A percentile compares a stretch with the other conserved stretches of the same genome.
Conservation (phyloP, 805 yeast genomes). For the Hyphopichia homilentoma region DNA sequence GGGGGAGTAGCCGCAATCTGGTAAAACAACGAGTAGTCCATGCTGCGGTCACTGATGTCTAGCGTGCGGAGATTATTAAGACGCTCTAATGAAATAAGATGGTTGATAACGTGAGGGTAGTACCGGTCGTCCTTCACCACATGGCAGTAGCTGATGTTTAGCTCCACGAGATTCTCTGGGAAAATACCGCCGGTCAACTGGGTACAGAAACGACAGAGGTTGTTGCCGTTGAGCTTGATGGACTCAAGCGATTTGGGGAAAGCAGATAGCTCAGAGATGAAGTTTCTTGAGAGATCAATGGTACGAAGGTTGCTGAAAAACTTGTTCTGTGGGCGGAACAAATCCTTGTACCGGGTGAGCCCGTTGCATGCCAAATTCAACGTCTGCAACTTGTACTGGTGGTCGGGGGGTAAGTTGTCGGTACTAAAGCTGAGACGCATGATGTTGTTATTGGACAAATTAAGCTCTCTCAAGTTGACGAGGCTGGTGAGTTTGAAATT, state of each 20-base stretch:
- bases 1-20: too few relatives aligned
- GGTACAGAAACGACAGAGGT: slow-evolving; percentile 6
- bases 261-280: slow-evolving; percentile 10
- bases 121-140: not conserved
- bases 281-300: slow-evolving; percentile 23
- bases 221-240: slow-evolving; percentile 21
- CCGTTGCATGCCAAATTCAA: slow-evolving; percentile 25
- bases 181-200: slow-evolving; percentile 6
- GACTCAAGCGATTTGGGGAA: slow-evolving; percentile 11
- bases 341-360: slow-evolving; percentile 9
- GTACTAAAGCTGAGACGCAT: slow-evolving; percentile 4
- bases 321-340: not conserved
- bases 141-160: slow-evolving; percentile 7
- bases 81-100: too few relatives aligned
- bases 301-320: slow-evolving; percentile 10
- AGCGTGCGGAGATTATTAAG: too few relatives aligned
- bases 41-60: too few relatives aligned
- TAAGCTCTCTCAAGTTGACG: slow-evolving; percentile 10
- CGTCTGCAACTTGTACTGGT: slow-evolving; percentile 5
- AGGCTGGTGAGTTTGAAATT: slow-evolving; percentile 13
- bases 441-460: slow-evolving; percentile 23
- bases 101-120: too few relatives aligned
- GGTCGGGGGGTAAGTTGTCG: not conserved
- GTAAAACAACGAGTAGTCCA: too few relatives aligned
- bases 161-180: slow-evolving; percentile 8